A percentile compares a stretch with the other conserved stretches of the same genome.
phyloP scores from a whole-genome alignment of 2,329 filamentous ascomycete genomes.

The Hirsutella rhossiliensis region DNA sequence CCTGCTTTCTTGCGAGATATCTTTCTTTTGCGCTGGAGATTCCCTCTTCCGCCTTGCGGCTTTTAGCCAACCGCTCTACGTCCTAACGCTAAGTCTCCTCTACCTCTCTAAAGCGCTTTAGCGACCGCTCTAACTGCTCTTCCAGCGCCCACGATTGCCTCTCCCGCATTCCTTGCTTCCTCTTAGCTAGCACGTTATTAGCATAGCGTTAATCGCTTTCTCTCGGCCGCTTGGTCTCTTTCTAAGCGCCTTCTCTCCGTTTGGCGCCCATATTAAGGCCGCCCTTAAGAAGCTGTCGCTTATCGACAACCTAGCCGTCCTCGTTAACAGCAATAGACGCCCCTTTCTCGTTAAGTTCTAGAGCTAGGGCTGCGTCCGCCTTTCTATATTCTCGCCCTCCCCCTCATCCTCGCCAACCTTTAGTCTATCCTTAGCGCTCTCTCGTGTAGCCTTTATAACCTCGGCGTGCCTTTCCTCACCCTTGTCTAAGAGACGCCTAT shows the following conservation, averaged over 20 bases:
- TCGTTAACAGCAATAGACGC: conserved; percentile 61
- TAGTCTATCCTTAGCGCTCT: conserved; percentile 30
- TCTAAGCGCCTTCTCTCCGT: conserved; percentile 35
- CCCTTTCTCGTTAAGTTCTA: conserved; percentile 51
- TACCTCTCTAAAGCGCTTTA: conserved; percentile 61
- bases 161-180: conserved; percentile 58
- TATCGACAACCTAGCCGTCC: conserved; percentile 73
- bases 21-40: conserved; percentile 69
- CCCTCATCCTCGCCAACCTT: conserved; percentile 13
- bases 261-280: conserved; percentile 62
- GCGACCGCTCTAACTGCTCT: conserved; percentile 59
- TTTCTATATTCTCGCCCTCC: conserved; percentile 34
- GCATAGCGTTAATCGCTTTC: conserved; percentile 22
- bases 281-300: conserved; percentile 64
- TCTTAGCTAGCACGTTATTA: conserved; percentile 29
- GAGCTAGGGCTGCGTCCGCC: conserved; percentile 52
- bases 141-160: conserved; percentile 70
- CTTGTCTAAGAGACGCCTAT: conserved; percentile 59
- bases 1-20: conserved; percentile 65
- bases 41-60: conserved; percentile 63
- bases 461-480: conserved; percentile 60
- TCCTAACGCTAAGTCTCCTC: conserved; percentile 50
- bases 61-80: conserved; percentile 57
- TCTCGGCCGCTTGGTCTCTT: conserved; percentile 10
- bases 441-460: conserved; percentile 54